Conservation (phyloP, 441 rosid genomes). For the Euphorbia corollata region DNA sequence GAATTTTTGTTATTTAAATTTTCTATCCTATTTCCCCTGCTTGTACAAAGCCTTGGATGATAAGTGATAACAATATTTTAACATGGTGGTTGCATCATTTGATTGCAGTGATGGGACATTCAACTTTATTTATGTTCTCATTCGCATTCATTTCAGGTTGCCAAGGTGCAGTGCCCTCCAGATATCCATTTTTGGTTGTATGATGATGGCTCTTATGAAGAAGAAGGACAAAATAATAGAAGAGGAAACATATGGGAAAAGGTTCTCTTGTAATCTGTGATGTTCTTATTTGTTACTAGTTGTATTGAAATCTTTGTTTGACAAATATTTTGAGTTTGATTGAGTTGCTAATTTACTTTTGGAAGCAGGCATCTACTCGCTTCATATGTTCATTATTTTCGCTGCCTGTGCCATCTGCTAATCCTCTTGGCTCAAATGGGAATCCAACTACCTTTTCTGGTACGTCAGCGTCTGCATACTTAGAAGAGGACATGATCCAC, state of each 20-base stretch:
- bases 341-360: conserved; percentile 19
- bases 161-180: conserved; percentile 36
- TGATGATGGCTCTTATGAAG: conserved; percentile 43
- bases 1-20: no score
- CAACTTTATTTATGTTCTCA: no score
- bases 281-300: not conserved
- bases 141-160: conserved; percentile 28
- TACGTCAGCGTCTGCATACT: no score
- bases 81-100: no score
- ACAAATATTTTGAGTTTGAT: conserved; percentile 13
- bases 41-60: no score
- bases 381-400: conserved; percentile 67
- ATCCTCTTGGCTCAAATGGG: no score
- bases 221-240: conserved; percentile 44
- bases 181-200: conserved; percentile 23
- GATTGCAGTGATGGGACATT: no score
- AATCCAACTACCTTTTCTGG: conserved; percentile 8
- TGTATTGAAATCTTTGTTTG: not conserved
- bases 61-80: no score
- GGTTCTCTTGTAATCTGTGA: conserved; percentile 30
- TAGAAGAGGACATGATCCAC: conserved; percentile 57
- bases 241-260: conserved; percentile 44
- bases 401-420: conserved; percentile 64
- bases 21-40: no score
- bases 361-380: conserved; percentile 72